These are phyloP conservation scores for Cichorium intybus DNA, from an alignment of 140 eudicot species.

Conservation along the genomic window DNA sequence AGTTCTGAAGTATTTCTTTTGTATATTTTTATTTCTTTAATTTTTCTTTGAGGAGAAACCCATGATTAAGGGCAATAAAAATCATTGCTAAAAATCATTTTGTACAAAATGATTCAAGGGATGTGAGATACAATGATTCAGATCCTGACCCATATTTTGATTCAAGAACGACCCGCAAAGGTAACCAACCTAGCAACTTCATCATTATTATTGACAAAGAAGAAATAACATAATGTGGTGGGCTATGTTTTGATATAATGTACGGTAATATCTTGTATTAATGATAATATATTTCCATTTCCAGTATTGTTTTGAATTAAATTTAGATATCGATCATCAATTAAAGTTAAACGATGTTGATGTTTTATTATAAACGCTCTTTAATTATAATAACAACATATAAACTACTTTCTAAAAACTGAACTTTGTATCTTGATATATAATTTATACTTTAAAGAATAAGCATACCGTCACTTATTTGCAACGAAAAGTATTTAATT, in stretches of 20 bases:
- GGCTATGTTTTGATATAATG: constrained; percentile 17
- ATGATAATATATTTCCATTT: constrained; percentile 10
- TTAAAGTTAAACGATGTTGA: not conserved
- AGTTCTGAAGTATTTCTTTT: constrained; percentile 21
- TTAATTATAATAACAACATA: too few relatives aligned
- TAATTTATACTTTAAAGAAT: too few relatives aligned
- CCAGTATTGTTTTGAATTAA: not conserved
- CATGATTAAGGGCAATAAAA: constrained; percentile 28
- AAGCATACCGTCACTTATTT: not conserved
- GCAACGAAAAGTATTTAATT: not conserved
- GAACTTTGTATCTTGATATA: not conserved
- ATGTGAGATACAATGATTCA: constrained; percentile 21
- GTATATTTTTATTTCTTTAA: not conserved
- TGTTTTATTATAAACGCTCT: not conserved
- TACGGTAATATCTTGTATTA: constrained; percentile 22
- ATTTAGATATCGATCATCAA: not conserved
- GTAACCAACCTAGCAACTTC: constrained; percentile 39
- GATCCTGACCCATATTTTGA: constrained; percentile 16
- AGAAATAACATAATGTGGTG: constrained; percentile 30
- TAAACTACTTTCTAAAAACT: not conserved
- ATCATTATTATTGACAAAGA: constrained; percentile 33
- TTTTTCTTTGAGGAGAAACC: constrained; percentile 1
- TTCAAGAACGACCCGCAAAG: constrained; percentile 33
- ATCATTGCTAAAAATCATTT: constrained; percentile 37
- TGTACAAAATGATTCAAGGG: constrained; percentile 23